phyloP scores from a whole-genome alignment of 1,284 basidiomycete genomes.

The Cronartium ribicola region DNA sequence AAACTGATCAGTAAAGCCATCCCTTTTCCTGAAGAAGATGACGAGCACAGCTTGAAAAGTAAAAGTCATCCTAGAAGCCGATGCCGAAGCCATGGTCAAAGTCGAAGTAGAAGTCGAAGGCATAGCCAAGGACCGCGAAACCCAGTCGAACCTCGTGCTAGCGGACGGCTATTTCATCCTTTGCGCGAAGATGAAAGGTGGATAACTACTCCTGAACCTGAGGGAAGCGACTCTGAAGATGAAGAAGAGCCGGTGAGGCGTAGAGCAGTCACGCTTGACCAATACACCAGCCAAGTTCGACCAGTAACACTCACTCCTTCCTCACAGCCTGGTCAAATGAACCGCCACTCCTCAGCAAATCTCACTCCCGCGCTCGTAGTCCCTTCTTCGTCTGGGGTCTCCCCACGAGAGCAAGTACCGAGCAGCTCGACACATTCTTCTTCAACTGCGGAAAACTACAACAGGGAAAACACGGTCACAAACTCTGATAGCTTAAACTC shows the following conservation, averaged over 20 bases:
- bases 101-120: neutral
- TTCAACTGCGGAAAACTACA: neutral
- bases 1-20: conserved; percentile 5
- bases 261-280: neutral
- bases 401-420: neutral
- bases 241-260: neutral
- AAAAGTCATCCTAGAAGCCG: neutral
- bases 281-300: neutral
- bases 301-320: neutral
- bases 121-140: neutral
- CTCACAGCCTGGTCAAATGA: neutral
- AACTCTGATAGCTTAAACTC: neutral
- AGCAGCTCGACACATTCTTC: neutral
- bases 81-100: neutral
- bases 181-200: conserved; percentile 10
- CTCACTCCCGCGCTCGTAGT: neutral
- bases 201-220: conserved; percentile 14
- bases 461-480: too few relatives aligned
- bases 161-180: neutral
- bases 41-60: neutral
- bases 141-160: neutral
- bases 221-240: neutral
- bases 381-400: neutral
- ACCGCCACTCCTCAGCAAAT: neutral
- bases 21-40: conserved; percentile 6